Evolutionary conservation across 495 filamentous ascomycete species (phyloP).

Genomic region (Daldinia grandis): DNA sequence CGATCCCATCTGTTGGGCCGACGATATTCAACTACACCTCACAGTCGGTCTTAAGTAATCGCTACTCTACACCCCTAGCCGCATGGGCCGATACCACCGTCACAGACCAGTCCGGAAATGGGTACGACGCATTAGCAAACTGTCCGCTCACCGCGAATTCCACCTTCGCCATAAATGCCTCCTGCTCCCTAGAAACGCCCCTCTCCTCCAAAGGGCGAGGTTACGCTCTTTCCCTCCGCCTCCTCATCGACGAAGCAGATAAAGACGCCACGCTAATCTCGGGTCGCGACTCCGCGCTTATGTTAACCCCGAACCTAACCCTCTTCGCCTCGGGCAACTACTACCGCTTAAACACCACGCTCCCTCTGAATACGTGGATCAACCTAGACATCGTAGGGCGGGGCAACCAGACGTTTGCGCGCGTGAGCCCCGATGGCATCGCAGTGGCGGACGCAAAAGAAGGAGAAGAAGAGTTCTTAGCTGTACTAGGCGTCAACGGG

Average conservation of each 20-base stretch:
- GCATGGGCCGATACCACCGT: constrained; percentile 19
- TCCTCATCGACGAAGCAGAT: constrained; percentile 43
- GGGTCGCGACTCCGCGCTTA: constrained; percentile 57
- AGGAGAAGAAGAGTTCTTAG: constrained; percentile 55
- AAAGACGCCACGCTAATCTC: constrained; percentile 49
- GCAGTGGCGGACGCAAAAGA: constrained; percentile 8
- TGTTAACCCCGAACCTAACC: constrained; percentile 53
- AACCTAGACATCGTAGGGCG: constrained; percentile 51
- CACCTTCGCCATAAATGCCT: constrained; percentile 40
- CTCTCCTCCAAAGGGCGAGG: constrained; percentile 59
- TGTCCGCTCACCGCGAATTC: constrained; percentile 43
- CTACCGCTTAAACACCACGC: constrained; percentile 55
- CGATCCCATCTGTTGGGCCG: constrained; percentile 48
- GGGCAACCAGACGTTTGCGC: constrained; percentile 53
- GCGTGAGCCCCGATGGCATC: constrained; percentile 28
- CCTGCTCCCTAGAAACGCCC: constrained; percentile 53
- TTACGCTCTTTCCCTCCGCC: constrained; percentile 57
- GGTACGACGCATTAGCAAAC: constrained; percentile 52
- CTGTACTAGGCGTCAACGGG: constrained; percentile 55
- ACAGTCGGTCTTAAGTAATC: constrained; percentile 1
- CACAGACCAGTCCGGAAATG: constrained; percentile 55
- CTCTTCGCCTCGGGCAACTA: constrained; percentile 57
- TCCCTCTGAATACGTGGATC: constrained; percentile 54
- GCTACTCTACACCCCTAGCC: background rate
- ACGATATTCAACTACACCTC: constrained; percentile 56